Evolutionary conservation across 1,284 basidiomycete genomes (phyloP).

Genomic region (Tetrapyrgos nigripes): DNA sequence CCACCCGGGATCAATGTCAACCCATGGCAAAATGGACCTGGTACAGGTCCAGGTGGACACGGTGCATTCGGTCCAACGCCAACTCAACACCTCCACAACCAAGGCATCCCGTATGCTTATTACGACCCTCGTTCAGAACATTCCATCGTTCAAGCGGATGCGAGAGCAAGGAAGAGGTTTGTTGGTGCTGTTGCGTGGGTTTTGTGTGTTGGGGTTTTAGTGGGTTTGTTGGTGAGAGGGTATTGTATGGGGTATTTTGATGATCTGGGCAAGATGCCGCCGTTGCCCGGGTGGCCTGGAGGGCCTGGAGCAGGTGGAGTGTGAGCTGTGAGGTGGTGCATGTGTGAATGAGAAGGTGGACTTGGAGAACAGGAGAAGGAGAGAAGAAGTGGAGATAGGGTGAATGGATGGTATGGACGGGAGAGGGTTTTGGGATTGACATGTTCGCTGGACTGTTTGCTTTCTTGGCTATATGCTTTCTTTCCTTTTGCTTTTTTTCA

Average conservation of each 20-base stretch:
- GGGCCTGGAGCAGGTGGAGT: conserved; percentile 5
- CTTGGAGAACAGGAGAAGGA: not conserved
- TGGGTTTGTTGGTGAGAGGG: conserved; percentile 32
- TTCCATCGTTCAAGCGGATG: conserved; percentile 49
- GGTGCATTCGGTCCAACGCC: conserved; percentile 19
- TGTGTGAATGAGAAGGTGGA: conserved; percentile 3
- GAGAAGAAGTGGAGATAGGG: not conserved
- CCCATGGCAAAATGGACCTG: no score
- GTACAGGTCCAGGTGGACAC: not conserved
- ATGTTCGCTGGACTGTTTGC: not conserved
- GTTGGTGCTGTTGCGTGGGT: conserved; percentile 47
- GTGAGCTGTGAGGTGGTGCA: conserved; percentile 1
- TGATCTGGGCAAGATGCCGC: conserved; percentile 15
- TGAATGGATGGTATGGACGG: not conserved
- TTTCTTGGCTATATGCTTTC: not conserved
- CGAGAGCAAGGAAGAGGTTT: conserved; percentile 53
- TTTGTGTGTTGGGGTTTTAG: conserved; percentile 39
- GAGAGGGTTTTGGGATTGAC: not conserved
- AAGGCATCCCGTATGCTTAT: conserved; percentile 46
- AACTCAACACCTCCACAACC: conserved; percentile 12
- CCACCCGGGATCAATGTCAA: no score
- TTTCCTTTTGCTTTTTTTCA: not conserved
- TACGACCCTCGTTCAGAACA: conserved; percentile 53
- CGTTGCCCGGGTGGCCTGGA: conserved; percentile 10
- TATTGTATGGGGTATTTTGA: conserved; percentile 18